These are phyloP conservation scores for Phlyctochytrium bullatum DNA, from an alignment of 192 early-diverging fungal species.

Conservation along the genomic window DNA sequence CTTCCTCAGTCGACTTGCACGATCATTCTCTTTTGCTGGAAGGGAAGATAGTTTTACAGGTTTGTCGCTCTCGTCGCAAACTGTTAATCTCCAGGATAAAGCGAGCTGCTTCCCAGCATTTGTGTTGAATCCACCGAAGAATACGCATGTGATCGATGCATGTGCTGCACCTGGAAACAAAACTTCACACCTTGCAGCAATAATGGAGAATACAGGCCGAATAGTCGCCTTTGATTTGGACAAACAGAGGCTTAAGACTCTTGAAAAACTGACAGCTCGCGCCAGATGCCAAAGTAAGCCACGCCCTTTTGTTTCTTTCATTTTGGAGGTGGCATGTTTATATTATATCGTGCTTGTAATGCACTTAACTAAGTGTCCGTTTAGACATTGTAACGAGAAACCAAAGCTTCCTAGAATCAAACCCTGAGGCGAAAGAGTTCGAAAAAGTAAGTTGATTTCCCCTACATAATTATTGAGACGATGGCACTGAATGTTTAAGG, in stretches of 20 bases:
- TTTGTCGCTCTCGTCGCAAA: background rate
- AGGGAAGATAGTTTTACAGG: constrained; percentile 85
- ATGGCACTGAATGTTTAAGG: constrained; percentile 35
- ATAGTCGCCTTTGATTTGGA: constrained; percentile 94
- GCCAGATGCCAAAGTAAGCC: constrained; percentile 82
- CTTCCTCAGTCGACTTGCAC: constrained; percentile 86
- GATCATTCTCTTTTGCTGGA: constrained; percentile 68
- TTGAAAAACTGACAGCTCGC: constrained; percentile 68
- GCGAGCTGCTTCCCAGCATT: constrained; percentile 93
- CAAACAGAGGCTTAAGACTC: constrained; percentile 63
- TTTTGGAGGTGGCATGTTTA: background rate
- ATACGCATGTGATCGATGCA: constrained; percentile 78
- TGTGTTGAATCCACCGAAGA: constrained; percentile 60
- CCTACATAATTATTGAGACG: background rate
- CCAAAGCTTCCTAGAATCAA: constrained; percentile 75
- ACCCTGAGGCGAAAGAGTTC: constrained; percentile 64
- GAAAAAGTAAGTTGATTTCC: constrained; percentile 15
- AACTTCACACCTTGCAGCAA: constrained; percentile 87
- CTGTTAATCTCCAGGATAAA: constrained; percentile 67
- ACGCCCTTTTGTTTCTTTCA: constrained; percentile 6
- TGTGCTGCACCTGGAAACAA: constrained; percentile 99
- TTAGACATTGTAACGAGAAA: constrained; percentile 70
- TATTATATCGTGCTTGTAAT: no score
- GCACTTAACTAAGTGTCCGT: no score
- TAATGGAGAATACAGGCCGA: constrained; percentile 82